A percentile compares a stretch with the other conserved stretches of the same genome.
These are phyloP conservation scores for Boechera divaricarpa DNA, from an alignment of 345 rosid species.

Conservation along the genomic window DNA sequence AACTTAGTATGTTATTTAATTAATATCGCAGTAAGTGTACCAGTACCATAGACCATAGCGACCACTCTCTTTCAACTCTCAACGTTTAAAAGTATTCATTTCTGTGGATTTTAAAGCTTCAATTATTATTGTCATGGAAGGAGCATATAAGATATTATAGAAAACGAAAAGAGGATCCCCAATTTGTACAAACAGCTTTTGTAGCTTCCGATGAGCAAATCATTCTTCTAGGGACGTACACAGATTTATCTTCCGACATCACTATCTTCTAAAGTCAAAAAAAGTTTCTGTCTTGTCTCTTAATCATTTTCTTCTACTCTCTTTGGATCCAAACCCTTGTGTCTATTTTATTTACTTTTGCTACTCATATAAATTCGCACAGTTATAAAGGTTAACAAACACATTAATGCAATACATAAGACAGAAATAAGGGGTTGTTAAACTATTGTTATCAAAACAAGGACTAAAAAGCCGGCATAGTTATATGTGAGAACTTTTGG, in stretches of 20 bases:
- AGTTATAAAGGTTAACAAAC: background rate
- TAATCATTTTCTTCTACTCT: constrained; percentile 39
- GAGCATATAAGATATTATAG: constrained; percentile 16
- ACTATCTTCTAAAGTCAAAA: constrained; percentile 47
- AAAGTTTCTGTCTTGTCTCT: constrained; percentile 44
- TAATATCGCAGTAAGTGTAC: background rate
- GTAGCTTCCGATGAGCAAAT: constrained; percentile 47
- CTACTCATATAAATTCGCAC: constrained; percentile 22
- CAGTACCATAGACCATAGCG: background rate
- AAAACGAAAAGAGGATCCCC: constrained; percentile 38
- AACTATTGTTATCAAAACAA: constrained; percentile 13
- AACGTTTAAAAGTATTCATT: background rate
- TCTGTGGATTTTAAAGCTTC: constrained; percentile 25
- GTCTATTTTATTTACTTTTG: constrained; percentile 6
- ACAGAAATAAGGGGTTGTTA: background rate
- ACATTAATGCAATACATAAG: constrained; percentile 1
- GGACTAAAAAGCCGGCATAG: constrained; percentile 35
- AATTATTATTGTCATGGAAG: constrained; percentile 31
- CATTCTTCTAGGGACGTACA: constrained; percentile 50
- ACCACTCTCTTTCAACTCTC: constrained; percentile 29
- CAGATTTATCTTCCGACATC: constrained; percentile 48
- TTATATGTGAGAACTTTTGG: constrained; percentile 39
- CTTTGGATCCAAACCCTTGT: constrained; percentile 37
- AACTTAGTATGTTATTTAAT: background rate
- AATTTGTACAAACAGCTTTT: constrained; percentile 46